Base-by-base conservation (phyloP, 768 basidiomycete species). In the Pleurotus tuber-regium region DNA sequence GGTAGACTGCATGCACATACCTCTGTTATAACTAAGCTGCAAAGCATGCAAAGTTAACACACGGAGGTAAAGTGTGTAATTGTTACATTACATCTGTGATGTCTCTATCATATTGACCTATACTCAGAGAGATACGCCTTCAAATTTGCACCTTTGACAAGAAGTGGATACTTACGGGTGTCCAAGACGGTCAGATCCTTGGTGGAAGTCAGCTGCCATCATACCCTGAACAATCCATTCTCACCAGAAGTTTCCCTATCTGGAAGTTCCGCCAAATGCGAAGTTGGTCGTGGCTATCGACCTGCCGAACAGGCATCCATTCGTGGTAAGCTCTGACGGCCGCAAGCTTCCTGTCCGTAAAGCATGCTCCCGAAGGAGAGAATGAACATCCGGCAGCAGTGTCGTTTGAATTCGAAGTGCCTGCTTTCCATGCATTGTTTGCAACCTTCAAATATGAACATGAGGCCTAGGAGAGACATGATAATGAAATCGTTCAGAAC, bases 261-360 rank as follows among this genome's bases (percentile, higher is more conserved):
- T 82, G 76, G 66, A 84, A 83, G 59, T 79, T 81, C 28, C 81
- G 72, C 79, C 80, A 84, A 43, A 83, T 82, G 19, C 80, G 70
- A 11, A 84, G 72, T 56, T 77, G 72, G 63, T 83, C 79, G 46
- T 74, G 72, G 1, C 72, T 70, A 31, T 73, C 73, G 14, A 84
- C 78, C 54, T 82, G 78, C 4, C 83, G 72, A 52, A 84, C 79
- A 8, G 80, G 81, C 68, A 83, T 74, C 81, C 81, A 83, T 54
- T 82, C 80, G 57, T 83, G 78, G 57, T 80, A 82, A 0, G 79
- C 80, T 25, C 80, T 67, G 18, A 82, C 74, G 4, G 78, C 82
- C 33, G 80, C 79, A 1, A 80, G 62, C 61, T 83, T 83, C 26
- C 82, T 66, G 59, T 83, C 77, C 4, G 79, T 79, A 65, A 82